Base-by-base conservation (phyloP, 1,284 basidiomycete species). In the Volvariella surrecta region DNA sequence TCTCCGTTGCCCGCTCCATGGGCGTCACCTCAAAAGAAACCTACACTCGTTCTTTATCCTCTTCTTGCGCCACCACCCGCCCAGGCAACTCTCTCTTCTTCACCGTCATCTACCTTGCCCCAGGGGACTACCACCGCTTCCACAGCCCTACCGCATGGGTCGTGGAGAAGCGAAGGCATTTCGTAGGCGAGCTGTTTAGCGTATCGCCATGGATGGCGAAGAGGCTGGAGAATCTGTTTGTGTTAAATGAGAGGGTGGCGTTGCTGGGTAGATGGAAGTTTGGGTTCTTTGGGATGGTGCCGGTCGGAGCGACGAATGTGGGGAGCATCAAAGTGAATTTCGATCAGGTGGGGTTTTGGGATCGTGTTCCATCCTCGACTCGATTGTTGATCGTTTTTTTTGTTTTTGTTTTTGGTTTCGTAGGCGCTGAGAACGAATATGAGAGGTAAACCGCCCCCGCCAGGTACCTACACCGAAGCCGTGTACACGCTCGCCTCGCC, bases 71-170 rank as follows among this genome's bases (percentile, higher is more conserved):
- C 24, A 28, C 6, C 24, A 28, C 11, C 24, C 24, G 76, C 52
- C 73, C 78, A 3, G 88, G 85, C 10, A 85, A 95, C 59, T 76
- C 82, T 39, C 77, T 98, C 31, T 95, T 82, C 68, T 99, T 98
- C 63, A 71, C 86, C 37, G 95, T 99, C 55, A 85, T 99, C 52
- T 99, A 99, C 67, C 85, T 99, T 44, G 95, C 95, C 1, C 95
- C 95, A 0, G 96, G 96, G 1, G 96, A 99, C 63, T 99, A 99
- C 62, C 95, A 99, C 59, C 82, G 93, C 31, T 99, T 97, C 76
- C 95, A 99, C 66, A 89, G 83, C 49, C 94, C 96, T 0, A 82
- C 90, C 2, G 84, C 88, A 3, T 98, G 95, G 96, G 92, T 99
- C 4, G 96, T 97, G 17, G 94, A 99, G 70, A 86, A 89, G 54